Base-by-base conservation (phyloP, 257 asterid species). In the Verbena officinalis region DNA sequence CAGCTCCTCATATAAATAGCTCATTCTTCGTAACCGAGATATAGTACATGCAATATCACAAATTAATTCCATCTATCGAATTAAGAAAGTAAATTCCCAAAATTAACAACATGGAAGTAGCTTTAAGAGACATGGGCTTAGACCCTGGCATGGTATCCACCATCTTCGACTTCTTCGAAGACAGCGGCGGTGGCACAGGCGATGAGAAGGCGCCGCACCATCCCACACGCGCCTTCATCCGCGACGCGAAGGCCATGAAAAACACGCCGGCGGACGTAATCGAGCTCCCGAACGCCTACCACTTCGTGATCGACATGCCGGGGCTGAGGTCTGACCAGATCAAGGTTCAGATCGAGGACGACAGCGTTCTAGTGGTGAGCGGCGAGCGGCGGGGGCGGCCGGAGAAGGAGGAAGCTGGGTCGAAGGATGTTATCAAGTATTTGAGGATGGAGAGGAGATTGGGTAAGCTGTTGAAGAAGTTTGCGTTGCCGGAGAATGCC, bases 281-380 rank as follows among this genome's bases (percentile, higher is more conserved):
- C 4, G 77, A 74, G 52, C 54, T 44, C 27, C 75, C 70, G 0
- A 55, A 73, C 7, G 19, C 70, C 2, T 44, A 44, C 21, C 4
- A 66, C 15, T 78, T 74, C 49, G 42, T 74, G 40, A 54, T 78
- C n/a, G 83, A 74, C 68, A 74, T 78, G 80, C 83, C 80, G 15
- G 75, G 78, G 39, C 11, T 78, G 14, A 74, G 67, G 5, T 4
- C 56, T 0, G 75, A 57, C 24, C 68, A 70, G 2, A 59, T 78
- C 30, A 66, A 58, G 15, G 75, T 78, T 3, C 80, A 74, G 5
- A 7, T 78, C 24, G 77, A 74, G 62, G 78, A 77, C 9, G 72
- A 48, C 21, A 68, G 64, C 51, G 58, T 53, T 4, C 64, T 77
- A 40, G 75, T 64, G 38, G 65, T 70, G 30, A 44, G 65, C 43